These are phyloP conservation scores for Dissoconium aciculare DNA, from an alignment of 2,329 filamentous ascomycete species.

Conservation along the genomic window DNA sequence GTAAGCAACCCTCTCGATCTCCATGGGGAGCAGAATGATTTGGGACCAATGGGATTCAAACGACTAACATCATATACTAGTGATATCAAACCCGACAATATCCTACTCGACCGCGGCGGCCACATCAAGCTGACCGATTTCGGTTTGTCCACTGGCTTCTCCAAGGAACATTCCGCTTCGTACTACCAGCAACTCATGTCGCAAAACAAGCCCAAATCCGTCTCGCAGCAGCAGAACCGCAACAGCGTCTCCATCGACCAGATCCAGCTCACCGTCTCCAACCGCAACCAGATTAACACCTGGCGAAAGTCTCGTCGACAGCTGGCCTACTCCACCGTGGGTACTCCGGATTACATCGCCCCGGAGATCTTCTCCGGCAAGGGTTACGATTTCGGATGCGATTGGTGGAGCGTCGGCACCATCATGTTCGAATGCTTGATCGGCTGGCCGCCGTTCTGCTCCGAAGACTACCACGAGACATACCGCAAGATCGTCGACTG, in stretches of 20 bases:
- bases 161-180: constrained; percentile 92
- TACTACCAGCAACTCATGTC: constrained; percentile 96
- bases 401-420: constrained; percentile 97
- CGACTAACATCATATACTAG: constrained; percentile 32
- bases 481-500: constrained; percentile 99
- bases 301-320: constrained; percentile 91
- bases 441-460: constrained; percentile 97
- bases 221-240: constrained; percentile 47
- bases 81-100: constrained; percentile 99
- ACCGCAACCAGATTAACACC: constrained; percentile 94
- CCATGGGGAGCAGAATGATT: no score
- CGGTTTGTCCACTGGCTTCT: constrained; percentile 91
- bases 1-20: constrained; percentile 36
- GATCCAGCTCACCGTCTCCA: constrained; percentile 95
- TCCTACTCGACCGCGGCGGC: constrained; percentile 82
- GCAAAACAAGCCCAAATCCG: constrained; percentile 29
- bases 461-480: constrained; percentile 91
- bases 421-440: constrained; percentile 99
- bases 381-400: constrained; percentile 90
- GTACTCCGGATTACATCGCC: constrained; percentile 95
- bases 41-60: not conserved
- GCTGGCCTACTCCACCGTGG: constrained; percentile 96
- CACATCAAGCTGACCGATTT: constrained; percentile 99
- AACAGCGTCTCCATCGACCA: constrained; percentile 94
- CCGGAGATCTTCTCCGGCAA: constrained; percentile 96